Evolutionary conservation across 495 filamentous ascomycete genomes (phyloP).

Genomic region (Penicillium cinerascens): DNA sequence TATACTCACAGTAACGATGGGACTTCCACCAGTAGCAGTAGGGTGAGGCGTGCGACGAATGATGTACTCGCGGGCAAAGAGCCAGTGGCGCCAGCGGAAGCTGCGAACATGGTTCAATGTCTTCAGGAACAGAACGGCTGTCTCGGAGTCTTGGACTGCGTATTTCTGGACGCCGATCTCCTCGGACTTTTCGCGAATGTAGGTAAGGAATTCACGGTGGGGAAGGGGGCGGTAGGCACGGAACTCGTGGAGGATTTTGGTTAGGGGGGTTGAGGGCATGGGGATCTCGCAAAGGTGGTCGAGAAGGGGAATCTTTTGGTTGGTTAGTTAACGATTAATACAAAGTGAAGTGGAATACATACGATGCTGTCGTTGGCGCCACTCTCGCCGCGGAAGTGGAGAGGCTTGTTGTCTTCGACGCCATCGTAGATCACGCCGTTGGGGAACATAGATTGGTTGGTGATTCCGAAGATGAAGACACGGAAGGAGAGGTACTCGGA

Average conservation of each 20-base stretch:
- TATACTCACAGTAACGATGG: constrained; percentile 70
- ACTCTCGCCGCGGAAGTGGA: constrained; percentile 79
- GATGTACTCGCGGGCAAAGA: constrained; percentile 93
- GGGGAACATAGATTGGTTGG: constrained; percentile 86
- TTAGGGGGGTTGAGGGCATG: constrained; percentile 82
- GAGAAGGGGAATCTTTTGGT: constrained; percentile 68
- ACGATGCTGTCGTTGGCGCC: constrained; percentile 87
- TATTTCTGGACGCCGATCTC: constrained; percentile 58
- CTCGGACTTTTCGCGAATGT: constrained; percentile 56
- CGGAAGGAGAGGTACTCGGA: constrained; percentile 76
- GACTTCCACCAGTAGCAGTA: constrained; percentile 85
- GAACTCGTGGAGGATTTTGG: constrained; percentile 81
- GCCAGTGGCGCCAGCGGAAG: constrained; percentile 92
- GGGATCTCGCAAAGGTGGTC: constrained; percentile 76
- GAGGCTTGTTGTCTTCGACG: constrained; percentile 61
- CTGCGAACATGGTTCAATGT: constrained; percentile 80
- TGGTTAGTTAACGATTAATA: neutral
- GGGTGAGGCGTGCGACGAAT: constrained; percentile 77
- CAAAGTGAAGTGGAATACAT: constrained; percentile 12
- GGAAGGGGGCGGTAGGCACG: constrained; percentile 79
- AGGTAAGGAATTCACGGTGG: constrained; percentile 76
- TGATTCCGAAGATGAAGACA: constrained; percentile 93
- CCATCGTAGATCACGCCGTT: constrained; percentile 85
- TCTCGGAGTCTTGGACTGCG: constrained; percentile 51
- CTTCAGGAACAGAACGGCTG: constrained; percentile 62